Evolutionary conservation across 139 green algal species (phyloP).

Genomic region (Klebsormidium nitens): DNA sequence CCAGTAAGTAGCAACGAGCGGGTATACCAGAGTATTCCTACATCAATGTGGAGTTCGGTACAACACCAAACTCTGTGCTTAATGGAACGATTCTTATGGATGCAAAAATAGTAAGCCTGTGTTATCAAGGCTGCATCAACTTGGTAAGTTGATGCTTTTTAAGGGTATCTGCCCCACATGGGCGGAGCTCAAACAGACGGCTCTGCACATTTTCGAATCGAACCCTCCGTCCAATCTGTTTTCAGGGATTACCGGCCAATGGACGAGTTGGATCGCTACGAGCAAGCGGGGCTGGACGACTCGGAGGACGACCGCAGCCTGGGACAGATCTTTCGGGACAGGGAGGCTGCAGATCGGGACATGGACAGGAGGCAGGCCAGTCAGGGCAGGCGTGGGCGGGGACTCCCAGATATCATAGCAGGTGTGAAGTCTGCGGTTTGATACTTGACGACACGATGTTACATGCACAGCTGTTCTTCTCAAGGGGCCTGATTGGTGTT

Average conservation of each 20-base stretch:
- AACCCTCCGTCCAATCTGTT: not conserved
- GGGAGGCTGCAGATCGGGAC: constrained; percentile 67
- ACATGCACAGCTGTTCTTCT: not conserved
- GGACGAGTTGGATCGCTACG: constrained; percentile 80
- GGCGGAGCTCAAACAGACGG: no score
- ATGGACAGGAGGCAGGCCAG: constrained; percentile 50
- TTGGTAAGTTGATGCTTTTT: no score
- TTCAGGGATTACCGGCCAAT: constrained; percentile 89
- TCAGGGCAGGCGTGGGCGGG: not conserved
- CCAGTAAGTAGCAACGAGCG: constrained; percentile 43
- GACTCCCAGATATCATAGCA: constrained; percentile 13
- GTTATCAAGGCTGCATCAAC: no score
- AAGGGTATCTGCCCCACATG: no score
- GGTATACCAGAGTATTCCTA: not conserved
- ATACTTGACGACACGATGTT: not conserved
- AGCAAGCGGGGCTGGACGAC: constrained; percentile 73
- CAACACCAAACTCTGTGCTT: not conserved
- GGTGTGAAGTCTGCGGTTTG: not conserved
- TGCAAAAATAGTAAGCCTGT: not conserved
- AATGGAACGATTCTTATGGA: not conserved
- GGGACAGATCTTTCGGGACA: constrained; percentile 50
- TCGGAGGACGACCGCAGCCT: constrained; percentile 55
- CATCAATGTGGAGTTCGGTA: not conserved
- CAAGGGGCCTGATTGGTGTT: not conserved
- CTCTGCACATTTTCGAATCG: not conserved